Percentiles rank a stretch among this genome's conserved stretches.
Evolutionary conservation across 2,329 filamentous ascomycete species (phyloP).

Genomic region (Lomentospora prolificans): DNA sequence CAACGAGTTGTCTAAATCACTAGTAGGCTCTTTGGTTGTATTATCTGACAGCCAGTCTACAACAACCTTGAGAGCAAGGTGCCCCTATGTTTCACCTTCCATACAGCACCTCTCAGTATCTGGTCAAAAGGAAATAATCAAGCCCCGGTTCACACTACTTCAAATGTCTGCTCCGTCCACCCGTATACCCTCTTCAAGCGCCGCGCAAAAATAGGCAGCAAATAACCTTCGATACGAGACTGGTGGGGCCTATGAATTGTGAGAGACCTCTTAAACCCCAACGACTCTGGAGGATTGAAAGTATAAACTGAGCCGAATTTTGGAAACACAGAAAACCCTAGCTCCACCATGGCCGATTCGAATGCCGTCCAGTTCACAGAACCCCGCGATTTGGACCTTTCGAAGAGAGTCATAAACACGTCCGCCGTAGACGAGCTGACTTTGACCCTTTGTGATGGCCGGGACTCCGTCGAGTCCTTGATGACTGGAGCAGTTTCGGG

Average conservation of each 20-base stretch:
- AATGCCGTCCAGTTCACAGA: slow-evolving; percentile 27
- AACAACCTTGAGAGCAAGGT: too few relatives aligned
- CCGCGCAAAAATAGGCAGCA: slow-evolving; percentile 17
- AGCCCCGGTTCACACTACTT: neutral
- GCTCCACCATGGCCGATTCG: slow-evolving; percentile 27
- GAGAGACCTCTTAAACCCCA: slow-evolving; percentile 18
- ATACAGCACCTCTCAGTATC: too few relatives aligned
- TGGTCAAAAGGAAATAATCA: too few relatives aligned
- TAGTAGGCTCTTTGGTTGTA: too few relatives aligned
- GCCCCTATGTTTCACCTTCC: too few relatives aligned
- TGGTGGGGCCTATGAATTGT: slow-evolving; percentile 28
- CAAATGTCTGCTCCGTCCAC: slow-evolving; percentile 25
- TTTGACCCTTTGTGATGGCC: slow-evolving; percentile 17
- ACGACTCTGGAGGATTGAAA: slow-evolving; percentile 21
- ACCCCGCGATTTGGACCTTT: slow-evolving; percentile 18
- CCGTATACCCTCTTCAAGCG: slow-evolving; percentile 25
- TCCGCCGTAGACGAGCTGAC: slow-evolving; percentile 27
- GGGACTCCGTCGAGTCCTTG: neutral
- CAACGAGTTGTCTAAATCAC: too few relatives aligned
- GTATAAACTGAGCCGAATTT: slow-evolving; percentile 32
- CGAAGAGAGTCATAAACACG: slow-evolving; percentile 27
- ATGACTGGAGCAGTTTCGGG: neutral
- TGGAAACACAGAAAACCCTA: slow-evolving; percentile 30
- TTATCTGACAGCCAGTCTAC: too few relatives aligned
- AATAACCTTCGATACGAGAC: slow-evolving; percentile 24